Evolutionary conservation across 2,329 filamentous ascomycete species (phyloP), one percentile per base, ranked within the genome.

Genomic region (Exophiala sp.): DNA sequence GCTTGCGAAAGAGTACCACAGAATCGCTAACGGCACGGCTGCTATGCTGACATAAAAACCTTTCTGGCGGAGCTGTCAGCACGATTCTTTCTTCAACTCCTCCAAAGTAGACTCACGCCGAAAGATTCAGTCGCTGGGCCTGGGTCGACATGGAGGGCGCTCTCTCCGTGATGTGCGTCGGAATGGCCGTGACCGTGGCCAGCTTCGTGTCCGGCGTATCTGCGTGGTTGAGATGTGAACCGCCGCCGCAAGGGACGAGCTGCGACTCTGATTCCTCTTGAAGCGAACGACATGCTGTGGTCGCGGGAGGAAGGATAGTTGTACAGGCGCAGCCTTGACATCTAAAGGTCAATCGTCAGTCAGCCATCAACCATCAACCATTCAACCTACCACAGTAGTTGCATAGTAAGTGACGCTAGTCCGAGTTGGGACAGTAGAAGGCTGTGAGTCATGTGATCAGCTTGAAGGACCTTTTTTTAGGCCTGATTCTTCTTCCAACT

Each of bases 21-120:
- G 55, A 62, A 68, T 70, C 45, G 64, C 66, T 32, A 69, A 62
- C 41, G 69, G 70, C 38, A 74, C 61, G 51, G 66, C 63, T 50
- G 69, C 71, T 43, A 72, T 56, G 55, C 68, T 64, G 47, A 74
- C 60, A 57, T 73, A 75, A 61, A 75, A 73, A 41, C 72, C 71
- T 56, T 64, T 68, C 73, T 75, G 58, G 65, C 22, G 11, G 21
- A 51, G 53, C 34, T 14, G 47, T 56, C 48, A 56, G 51, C 27
- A 21, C 6, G 18, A 18, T 9, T 32, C 30, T 16, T 23, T 4
- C 29, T 45, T 35, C 24, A 16, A 38, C 19, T 14, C 19, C 16
- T 6, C 18, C 44, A 48, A 35, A 47, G 53, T 52, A 52, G 56
- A 57, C 71, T 59, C 69, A 74, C 71, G 50, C 71, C 70, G 57